Evolutionary conservation across 345 rosid species (phyloP), one percentile per base, ranked within the genome.

Genomic region (Jatropha curcas): DNA sequence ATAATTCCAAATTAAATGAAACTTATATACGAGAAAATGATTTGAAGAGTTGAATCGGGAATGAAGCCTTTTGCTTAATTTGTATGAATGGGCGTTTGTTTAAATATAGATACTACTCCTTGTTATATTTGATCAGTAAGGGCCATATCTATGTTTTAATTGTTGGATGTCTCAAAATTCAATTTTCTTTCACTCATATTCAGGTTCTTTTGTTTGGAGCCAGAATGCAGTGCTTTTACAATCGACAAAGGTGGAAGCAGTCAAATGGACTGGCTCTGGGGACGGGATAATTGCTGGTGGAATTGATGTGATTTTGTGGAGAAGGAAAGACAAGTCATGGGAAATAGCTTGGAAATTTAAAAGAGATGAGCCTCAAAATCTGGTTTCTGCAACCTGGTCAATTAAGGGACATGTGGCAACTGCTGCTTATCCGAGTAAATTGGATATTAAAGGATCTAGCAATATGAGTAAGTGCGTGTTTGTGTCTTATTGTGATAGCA

Each of bases 161-260:
- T 20, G 67, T 73, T 80, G 65, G 73, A 68, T 72, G 55, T 79
- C 80, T 84, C 79, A 77, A 89, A 82, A 67, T 73, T 77, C 70
- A 71, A 76, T 77, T 76, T 80, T 56, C 80, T 85, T 64, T 79
- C 61, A 82, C 86, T 81, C 84, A 86, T 88, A 86, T 88, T 88
- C 98, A 94, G 97, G 97, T 88, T 94, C 96, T 89, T 90, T 94
- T 90, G 88, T 89, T 90, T 94, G 98, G 97, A 88, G 97, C 86
- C 97, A 90, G 97, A 90, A 84, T 86, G 89, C 89, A 61, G 83
- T 87, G 67, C 92, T 94, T 77, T 72, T 82, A 80, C 97, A 90
- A 72, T 83, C 80, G 60, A 74, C 89, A 37, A 87, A 84, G 67
- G 94, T 92, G 76, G 94, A 92, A 80, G 98, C 90, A 4, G 79